Evolutionary conservation across 257 asterid genomes (phyloP).

Genomic region (Lithospermum erythrorhizon): DNA sequence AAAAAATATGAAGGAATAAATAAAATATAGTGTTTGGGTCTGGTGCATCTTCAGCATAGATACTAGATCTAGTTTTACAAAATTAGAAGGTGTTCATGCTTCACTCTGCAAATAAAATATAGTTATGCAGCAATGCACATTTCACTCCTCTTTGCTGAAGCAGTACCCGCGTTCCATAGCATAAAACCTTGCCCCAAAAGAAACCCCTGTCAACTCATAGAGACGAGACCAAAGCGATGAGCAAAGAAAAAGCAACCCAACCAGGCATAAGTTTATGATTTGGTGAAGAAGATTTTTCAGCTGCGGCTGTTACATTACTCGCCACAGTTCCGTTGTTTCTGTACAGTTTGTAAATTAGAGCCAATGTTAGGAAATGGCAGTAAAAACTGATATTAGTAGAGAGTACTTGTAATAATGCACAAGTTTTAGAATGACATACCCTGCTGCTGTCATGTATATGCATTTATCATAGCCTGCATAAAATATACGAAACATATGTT

Average conservation of each 20-base stretch:
- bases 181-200: no score
- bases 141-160: no score
- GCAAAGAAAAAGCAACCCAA: constrained; percentile 21
- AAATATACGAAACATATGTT: not conserved
- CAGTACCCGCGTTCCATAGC: no score
- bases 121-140: no score
- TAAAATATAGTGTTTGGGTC: no score
- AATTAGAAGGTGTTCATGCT: no score
- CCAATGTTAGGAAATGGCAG: not conserved
- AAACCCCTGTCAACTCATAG: constrained; percentile 3
- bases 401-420: not conserved
- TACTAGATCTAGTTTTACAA: no score
- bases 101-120: no score
- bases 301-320: constrained; percentile 28
- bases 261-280: constrained; percentile 4
- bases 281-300: constrained; percentile 27
- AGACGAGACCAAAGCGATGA: constrained; percentile 30
- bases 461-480: constrained; percentile 83
- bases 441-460: constrained; percentile 48
- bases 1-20: no score
- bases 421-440: constrained; percentile 24
- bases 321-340: constrained; percentile 55
- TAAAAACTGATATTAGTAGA: not conserved
- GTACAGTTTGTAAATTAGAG: constrained; percentile 5
- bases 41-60: no score